Conservation (phyloP, 495 filamentous ascomycete species). For the Tuber indicum region DNA sequence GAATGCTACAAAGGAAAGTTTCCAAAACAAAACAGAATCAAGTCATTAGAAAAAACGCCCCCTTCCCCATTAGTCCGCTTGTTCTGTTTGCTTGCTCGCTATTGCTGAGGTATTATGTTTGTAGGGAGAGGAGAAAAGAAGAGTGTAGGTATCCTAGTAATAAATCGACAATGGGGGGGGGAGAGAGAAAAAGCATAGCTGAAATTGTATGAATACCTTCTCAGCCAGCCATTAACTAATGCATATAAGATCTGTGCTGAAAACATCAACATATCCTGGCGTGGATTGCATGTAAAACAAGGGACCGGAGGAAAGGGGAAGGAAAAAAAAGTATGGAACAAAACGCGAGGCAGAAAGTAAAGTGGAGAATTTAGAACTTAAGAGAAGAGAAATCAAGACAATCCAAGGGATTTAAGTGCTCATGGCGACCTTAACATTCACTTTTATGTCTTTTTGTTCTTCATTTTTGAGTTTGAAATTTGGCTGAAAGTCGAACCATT, state of each 20-base stretch:
- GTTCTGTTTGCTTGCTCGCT: background rate
- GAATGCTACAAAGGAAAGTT: background rate
- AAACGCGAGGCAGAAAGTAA: background rate
- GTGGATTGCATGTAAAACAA: background rate
- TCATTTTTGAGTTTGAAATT: slow-evolving; percentile 48
- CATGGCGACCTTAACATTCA: slow-evolving; percentile 22
- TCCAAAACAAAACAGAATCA: background rate
- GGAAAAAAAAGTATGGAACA: background rate
- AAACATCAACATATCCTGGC: background rate
- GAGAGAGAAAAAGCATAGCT: background rate
- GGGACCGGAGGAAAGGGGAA: background rate
- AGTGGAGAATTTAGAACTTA: background rate
- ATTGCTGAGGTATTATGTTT: background rate
- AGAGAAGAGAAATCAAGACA: background rate
- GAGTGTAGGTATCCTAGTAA: background rate
- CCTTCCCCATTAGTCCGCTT: background rate
- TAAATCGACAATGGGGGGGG: background rate
- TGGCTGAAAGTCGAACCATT: slow-evolving; percentile 76
- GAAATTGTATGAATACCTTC: background rate
- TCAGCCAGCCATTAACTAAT: background rate
- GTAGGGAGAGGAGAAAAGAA: background rate
- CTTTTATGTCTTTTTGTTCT: slow-evolving; percentile 37
- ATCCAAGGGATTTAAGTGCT: background rate
- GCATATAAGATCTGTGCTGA: background rate
- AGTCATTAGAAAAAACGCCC: background rate